phyloP scores from a whole-genome alignment of 768 basidiomycete genomes.

The Xerocomellus amylosporus region DNA sequence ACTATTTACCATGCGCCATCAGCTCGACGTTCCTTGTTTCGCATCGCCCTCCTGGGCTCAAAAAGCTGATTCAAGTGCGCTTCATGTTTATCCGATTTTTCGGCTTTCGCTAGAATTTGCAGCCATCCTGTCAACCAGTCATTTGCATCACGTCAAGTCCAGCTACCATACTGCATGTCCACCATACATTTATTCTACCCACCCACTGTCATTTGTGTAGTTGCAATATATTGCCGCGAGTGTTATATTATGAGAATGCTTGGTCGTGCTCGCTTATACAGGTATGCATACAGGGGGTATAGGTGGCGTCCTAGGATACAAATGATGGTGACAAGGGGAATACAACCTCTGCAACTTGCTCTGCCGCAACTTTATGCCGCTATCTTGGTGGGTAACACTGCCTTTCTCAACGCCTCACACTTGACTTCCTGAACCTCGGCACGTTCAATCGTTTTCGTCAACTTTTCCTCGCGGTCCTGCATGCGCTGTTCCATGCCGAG shows the following conservation, averaged over 20 bases:
- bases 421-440: conserved; percentile 58
- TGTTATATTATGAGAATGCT: conserved; percentile 9
- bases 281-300: conserved; percentile 13
- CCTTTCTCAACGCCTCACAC: conserved; percentile 50
- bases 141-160: conserved; percentile 28
- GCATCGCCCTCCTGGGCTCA: conserved; percentile 19
- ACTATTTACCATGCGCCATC: conserved; percentile 30
- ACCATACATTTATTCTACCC: conserved; percentile 24
- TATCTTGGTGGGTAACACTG: conserved; percentile 29
- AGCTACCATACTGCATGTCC: conserved; percentile 22
- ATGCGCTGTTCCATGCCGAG: conserved; percentile 76
- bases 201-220: conserved; percentile 31
- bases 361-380: conserved; percentile 3
- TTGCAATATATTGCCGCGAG: conserved; percentile 27
- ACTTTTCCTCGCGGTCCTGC: conserved; percentile 57
- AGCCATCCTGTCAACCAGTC: conserved; percentile 20
- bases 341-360: neutral
- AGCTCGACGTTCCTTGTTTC: conserved; percentile 22
- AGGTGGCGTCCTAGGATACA: conserved; percentile 24
- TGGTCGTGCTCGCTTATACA: neutral
- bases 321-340: conserved; percentile 7
- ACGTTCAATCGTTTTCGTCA: conserved; percentile 55
- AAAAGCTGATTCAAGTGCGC: conserved; percentile 27
- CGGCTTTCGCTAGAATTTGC: conserved; percentile 26
- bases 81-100: conserved; percentile 25